A percentile compares a stretch with the other conserved stretches of the same genome.
Evolutionary conservation across 805 yeast species (phyloP).

Genomic region (Candida awuae): DNA sequence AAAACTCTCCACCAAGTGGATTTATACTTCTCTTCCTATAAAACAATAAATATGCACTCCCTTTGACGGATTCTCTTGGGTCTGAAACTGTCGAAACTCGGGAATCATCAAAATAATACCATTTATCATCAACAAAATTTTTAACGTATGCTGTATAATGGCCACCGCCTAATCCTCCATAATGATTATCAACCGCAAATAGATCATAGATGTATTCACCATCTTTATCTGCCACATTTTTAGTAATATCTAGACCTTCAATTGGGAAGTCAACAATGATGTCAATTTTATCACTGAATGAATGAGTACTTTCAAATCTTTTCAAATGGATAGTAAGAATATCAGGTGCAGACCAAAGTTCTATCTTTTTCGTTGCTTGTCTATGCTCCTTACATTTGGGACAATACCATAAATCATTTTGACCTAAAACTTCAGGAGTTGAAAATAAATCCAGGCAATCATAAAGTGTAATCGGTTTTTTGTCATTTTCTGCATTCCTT

Average conservation of each 20-base stretch:
- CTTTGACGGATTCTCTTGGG: constrained; percentile 54
- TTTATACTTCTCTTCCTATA: constrained; percentile 49
- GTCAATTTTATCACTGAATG: constrained; percentile 84
- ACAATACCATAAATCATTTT: constrained; percentile 91
- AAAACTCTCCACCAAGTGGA: constrained; percentile 41
- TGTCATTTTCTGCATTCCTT: constrained; percentile 23
- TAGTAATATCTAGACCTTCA: constrained; percentile 64
- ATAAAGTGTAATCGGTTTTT: constrained; percentile 46
- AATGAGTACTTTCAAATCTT: constrained; percentile 75
- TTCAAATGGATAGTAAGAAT: constrained; percentile 83
- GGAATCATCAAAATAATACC: constrained; percentile 91
- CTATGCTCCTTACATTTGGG: constrained; percentile 83
- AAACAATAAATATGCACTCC: constrained; percentile 82
- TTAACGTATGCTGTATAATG: constrained; percentile 90
- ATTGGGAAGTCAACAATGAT: constrained; percentile 83
- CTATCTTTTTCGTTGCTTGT: constrained; percentile 84
- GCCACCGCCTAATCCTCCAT: constrained; percentile 95
- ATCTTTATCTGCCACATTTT: constrained; percentile 40
- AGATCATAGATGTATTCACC: constrained; percentile 60
- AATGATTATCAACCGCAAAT: constrained; percentile 91
- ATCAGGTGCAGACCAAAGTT: constrained; percentile 92
- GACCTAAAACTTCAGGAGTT: constrained; percentile 75
- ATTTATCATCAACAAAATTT: constrained; percentile 63
- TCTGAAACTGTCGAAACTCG: constrained; percentile 49
- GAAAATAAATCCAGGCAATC: constrained; percentile 74